Evolutionary conservation across 1,284 basidiomycete species (phyloP).

Genomic region (Fomitiporia mediterranea): DNA sequence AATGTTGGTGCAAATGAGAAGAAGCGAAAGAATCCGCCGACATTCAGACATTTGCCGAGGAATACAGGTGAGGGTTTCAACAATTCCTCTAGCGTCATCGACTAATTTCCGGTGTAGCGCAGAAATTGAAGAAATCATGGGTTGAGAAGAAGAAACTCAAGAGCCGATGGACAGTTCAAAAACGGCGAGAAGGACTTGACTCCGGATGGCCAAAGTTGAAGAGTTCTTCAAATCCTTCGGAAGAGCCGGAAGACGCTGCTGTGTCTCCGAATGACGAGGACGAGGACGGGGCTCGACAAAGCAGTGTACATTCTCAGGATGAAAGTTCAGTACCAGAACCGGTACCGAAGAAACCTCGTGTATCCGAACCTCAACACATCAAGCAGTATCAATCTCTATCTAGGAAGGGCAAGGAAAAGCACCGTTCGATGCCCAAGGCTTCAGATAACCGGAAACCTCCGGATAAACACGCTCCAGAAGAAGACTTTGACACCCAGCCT

Average conservation of each 20-base stretch:
- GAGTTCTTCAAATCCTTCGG: background rate
- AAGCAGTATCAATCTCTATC: too few species aligned
- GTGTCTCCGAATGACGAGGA: background rate
- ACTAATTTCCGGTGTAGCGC: constrained; percentile 40
- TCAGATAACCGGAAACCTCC: background rate
- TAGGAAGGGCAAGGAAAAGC: too few species aligned
- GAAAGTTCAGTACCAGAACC: too few species aligned
- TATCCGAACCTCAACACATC: background rate
- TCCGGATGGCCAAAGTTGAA: background rate
- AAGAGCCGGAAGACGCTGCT: background rate
- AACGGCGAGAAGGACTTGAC: constrained; percentile 50
- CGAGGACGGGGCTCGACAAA: background rate
- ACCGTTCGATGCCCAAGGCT: background rate
- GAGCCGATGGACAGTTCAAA: constrained; percentile 72
- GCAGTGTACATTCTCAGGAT: too few species aligned
- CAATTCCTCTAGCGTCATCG: background rate
- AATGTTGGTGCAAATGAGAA: constrained; percentile 17
- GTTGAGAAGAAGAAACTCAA: constrained; percentile 69
- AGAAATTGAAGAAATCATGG: constrained; percentile 70
- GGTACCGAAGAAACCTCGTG: background rate
- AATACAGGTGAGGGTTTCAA: constrained; percentile 48
- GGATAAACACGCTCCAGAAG: background rate
- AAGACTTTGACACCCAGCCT: constrained; percentile 19
- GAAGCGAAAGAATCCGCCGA: constrained; percentile 59
- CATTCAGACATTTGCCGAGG: constrained; percentile 61